Conservation (phyloP, 139 green algal genomes). For the Closterium sp. region DNA sequence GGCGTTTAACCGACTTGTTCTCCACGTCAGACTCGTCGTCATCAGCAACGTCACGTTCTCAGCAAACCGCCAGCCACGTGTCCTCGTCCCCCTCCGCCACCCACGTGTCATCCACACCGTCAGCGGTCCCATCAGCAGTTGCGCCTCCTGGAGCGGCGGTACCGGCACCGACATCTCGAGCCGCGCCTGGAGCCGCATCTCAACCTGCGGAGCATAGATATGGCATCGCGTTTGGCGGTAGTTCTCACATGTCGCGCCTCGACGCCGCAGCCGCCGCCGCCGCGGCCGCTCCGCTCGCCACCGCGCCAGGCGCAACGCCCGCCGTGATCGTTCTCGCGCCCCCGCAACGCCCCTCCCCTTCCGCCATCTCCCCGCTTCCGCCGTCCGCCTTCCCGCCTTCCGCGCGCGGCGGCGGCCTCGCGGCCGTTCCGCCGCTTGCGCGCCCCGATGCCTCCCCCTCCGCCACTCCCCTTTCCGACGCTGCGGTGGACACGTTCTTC, state of each 20-base stretch:
- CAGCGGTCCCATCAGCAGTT: background rate
- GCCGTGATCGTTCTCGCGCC: background rate
- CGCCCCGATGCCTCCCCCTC: background rate
- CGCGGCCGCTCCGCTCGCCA: background rate
- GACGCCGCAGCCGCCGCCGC: background rate
- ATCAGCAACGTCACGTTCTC: background rate
- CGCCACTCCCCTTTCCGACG: background rate
- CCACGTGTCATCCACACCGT: background rate
- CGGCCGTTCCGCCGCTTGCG: background rate
- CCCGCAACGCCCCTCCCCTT: background rate
- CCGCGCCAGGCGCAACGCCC: no score
- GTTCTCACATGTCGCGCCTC: background rate
- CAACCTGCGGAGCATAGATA: background rate
- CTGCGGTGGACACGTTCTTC: background rate
- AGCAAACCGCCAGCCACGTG: no score
- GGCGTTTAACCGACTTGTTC: background rate
- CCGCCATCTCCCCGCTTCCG: background rate
- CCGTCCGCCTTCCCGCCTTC: background rate
- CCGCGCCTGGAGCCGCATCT: background rate
- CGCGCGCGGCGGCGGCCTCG: no score
- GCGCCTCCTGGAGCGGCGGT: background rate
- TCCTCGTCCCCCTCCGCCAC: background rate
- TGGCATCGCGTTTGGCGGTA: background rate
- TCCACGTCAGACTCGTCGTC: background rate
- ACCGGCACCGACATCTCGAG: background rate